Evolutionary conservation across 2,329 filamentous ascomycete genomes (phyloP).

Genomic region (Alternaria metachromatica): DNA sequence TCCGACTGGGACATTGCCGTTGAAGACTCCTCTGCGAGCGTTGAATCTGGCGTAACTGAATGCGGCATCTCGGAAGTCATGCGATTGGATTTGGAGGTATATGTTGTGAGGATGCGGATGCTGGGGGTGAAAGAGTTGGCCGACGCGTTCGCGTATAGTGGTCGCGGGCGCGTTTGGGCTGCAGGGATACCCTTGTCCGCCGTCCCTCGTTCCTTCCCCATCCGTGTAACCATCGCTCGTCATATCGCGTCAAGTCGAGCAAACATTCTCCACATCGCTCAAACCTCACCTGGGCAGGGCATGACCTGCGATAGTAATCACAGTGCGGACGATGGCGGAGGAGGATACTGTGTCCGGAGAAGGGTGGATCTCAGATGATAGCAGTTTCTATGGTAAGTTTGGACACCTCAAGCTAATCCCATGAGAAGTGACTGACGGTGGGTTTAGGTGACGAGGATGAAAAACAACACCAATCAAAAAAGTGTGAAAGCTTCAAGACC

Average conservation of each 20-base stretch:
- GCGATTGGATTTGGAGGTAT: conserved; percentile 1
- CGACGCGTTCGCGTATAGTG: conserved; percentile 25
- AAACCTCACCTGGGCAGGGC: neutral
- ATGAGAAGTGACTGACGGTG: conserved; percentile 4
- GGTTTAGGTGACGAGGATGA: conserved; percentile 39
- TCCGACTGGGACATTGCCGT: conserved; percentile 49
- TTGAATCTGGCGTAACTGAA: conserved; percentile 50
- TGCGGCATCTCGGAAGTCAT: conserved; percentile 52
- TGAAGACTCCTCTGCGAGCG: conserved; percentile 48
- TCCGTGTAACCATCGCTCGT: conserved; percentile 20
- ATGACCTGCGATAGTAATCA: conserved; percentile 4
- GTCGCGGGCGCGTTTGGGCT: conserved; percentile 27
- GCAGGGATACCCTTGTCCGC: conserved; percentile 20
- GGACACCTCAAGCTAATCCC: neutral
- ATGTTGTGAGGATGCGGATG: neutral
- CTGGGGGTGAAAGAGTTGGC: conserved; percentile 9
- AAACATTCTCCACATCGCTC: neutral
- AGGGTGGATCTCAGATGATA: conserved; percentile 52
- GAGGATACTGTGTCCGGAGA: conserved; percentile 38
- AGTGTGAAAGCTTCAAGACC: conserved; percentile 22
- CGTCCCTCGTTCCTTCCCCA: conserved; percentile 13
- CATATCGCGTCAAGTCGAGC: conserved; percentile 3
- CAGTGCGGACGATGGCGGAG: conserved; percentile 25
- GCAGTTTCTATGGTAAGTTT: conserved; percentile 53
- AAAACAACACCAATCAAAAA: conserved; percentile 27